Conservation (phyloP, 352 stramenopile genomes). For the Hyphochytrium catenoides region DNA sequence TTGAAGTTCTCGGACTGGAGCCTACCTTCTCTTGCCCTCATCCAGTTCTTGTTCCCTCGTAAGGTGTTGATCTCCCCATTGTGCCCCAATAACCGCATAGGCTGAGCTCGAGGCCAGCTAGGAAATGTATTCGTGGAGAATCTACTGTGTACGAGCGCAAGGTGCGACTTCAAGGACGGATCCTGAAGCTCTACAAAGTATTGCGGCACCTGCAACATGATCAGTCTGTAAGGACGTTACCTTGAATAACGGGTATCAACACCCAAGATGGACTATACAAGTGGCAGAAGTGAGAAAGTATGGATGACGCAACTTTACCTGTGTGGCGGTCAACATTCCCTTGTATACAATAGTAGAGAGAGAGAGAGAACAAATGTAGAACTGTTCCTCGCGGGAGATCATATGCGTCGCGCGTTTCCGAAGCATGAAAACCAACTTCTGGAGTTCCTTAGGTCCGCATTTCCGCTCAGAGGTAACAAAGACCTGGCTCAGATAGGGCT, state of each 20-base stretch:
- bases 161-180: constrained; percentile 39
- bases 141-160: constrained; percentile 57
- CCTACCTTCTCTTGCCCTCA: constrained; percentile 35
- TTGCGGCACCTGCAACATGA: constrained; percentile 30
- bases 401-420: too few species aligned
- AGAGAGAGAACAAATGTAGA: constrained; percentile 60
- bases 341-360: constrained; percentile 66
- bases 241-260: background rate
- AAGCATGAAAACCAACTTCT: constrained; percentile 79
- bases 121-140: constrained; percentile 76
- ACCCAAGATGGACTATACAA: constrained; percentile 12
- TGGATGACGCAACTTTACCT: constrained; percentile 12
- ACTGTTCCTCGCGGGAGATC: too few species aligned
- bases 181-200: constrained; percentile 61
- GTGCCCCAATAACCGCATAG: constrained; percentile 71
- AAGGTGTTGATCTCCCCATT: constrained; percentile 80
- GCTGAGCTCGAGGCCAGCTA: constrained; percentile 52
- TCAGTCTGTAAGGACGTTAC: too few species aligned
- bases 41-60: constrained; percentile 68
- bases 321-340: constrained; percentile 64
- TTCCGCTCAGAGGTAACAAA: constrained; percentile 64
- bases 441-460: constrained; percentile 50
- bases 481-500: constrained; percentile 82
- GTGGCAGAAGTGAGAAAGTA: constrained; percentile 10
- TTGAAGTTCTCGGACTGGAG: constrained; percentile 42